Evolutionary conservation across 805 yeast species (phyloP).

Genomic region (Candida xiaguanensis): DNA sequence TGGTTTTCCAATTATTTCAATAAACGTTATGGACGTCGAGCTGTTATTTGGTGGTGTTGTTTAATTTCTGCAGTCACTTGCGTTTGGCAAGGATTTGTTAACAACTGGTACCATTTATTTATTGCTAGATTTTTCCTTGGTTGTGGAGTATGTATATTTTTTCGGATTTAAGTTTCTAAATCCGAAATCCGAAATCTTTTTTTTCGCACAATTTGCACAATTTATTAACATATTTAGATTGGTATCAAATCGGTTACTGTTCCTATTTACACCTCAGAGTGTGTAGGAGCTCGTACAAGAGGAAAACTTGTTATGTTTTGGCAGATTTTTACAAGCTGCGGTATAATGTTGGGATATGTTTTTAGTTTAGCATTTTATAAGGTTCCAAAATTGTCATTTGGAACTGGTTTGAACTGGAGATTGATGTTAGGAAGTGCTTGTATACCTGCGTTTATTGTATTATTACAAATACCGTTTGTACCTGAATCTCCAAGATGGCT

Average conservation of each 20-base stretch:
- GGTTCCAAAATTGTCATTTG: conserved; percentile 44
- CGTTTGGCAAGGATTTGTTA: conserved; percentile 65
- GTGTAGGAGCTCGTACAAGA: conserved; percentile 53
- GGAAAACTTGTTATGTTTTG: conserved; percentile 69
- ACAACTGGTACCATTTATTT: conserved; percentile 58
- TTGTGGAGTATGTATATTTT: conserved; percentile 19
- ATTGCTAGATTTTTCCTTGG: conserved; percentile 48
- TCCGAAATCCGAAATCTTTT: too few relatives aligned
- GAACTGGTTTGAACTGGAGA: conserved; percentile 54
- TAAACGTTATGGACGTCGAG: conserved; percentile 52
- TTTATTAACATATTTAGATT: conserved; percentile 19
- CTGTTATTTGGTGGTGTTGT: conserved; percentile 59
- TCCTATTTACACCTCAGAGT: conserved; percentile 64
- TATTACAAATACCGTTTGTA: conserved; percentile 47
- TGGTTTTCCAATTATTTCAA: conserved; percentile 58
- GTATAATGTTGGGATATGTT: conserved; percentile 65
- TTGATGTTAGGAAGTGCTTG: conserved; percentile 63
- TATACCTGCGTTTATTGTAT: conserved; percentile 52
- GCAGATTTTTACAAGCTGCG: conserved; percentile 76
- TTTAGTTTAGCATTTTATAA: conserved; percentile 56
- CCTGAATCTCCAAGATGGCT: conserved; percentile 76
- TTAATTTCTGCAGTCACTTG: conserved; percentile 56
- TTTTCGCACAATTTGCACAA: too few relatives aligned
- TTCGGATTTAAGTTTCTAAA: too few relatives aligned
- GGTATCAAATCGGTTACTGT: conserved; percentile 68